Evolutionary conservation across 129 eudicot species (phyloP).

Genomic region (Flaveria trinervia): DNA sequence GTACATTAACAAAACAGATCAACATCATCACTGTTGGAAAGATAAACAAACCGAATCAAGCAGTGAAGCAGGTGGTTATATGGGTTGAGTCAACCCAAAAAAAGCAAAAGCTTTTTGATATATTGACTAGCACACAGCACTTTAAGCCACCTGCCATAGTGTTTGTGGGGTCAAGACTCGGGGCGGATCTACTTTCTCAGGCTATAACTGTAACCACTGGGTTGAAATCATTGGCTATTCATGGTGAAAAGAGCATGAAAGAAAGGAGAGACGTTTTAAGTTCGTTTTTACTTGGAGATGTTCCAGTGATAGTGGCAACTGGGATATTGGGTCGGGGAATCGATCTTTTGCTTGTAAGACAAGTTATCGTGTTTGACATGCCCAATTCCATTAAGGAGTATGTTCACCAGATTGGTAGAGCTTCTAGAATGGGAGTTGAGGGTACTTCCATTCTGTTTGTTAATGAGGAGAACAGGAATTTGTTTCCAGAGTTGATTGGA

Average conservation of each 20-base stretch:
- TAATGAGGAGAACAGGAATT: conserved; percentile 63
- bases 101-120: conserved; percentile 89
- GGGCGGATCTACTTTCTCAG: conserved; percentile 90
- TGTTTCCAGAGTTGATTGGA: conserved; percentile 76
- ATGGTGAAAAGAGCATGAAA: conserved; percentile 91
- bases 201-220: conserved; percentile 75
- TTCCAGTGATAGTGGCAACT: conserved; percentile 80
- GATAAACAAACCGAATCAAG: conserved; percentile 56
- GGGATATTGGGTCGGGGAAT: conserved; percentile 92
- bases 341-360: conserved; percentile 75
- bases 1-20: conserved; percentile 52
- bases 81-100: conserved; percentile 91
- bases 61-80: conserved; percentile 80
- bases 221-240: conserved; percentile 71
- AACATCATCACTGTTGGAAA: conserved; percentile 60
- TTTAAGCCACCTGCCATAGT: conserved; percentile 91
- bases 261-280: conserved; percentile 72
- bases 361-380: conserved; percentile 90
- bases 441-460: conserved; percentile 75
- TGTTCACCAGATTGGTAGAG: conserved; percentile 91
- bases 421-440: conserved; percentile 84
- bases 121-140: conserved; percentile 74
- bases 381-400: conserved; percentile 88
- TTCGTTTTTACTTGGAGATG: conserved; percentile 72
- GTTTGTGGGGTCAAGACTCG: conserved; percentile 85